Evolutionary conservation across 2,329 filamentous ascomycete species (phyloP).

Genomic region (Aspergillus ibericus): DNA sequence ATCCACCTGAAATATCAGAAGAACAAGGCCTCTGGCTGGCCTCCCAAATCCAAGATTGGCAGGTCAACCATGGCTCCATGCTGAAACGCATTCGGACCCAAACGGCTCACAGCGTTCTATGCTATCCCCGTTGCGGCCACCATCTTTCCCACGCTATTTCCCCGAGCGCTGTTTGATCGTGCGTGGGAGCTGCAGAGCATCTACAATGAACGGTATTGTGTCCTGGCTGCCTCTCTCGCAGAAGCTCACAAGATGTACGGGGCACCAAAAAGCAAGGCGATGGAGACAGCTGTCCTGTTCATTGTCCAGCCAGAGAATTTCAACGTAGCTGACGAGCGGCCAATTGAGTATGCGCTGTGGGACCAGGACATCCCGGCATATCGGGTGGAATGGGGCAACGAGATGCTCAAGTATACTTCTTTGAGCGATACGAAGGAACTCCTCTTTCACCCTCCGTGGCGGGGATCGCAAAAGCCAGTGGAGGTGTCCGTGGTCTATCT

Average conservation of each 20-base stretch:
- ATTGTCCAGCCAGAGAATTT: slow-evolving; percentile 48
- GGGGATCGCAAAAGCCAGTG: slow-evolving; percentile 16
- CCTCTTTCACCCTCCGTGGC: slow-evolving; percentile 35
- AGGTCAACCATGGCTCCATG: slow-evolving; percentile 43
- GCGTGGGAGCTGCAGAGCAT: slow-evolving; percentile 60
- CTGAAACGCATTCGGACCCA: slow-evolving; percentile 35
- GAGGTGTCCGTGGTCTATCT: slow-evolving; percentile 48
- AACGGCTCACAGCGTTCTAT: slow-evolving; percentile 28
- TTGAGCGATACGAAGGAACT: slow-evolving; percentile 35
- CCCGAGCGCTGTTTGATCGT: slow-evolving; percentile 36
- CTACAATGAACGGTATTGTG: slow-evolving; percentile 56
- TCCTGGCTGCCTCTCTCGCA: slow-evolving; percentile 38
- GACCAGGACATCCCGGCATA: slow-evolving; percentile 36
- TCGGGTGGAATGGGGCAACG: slow-evolving; percentile 37
- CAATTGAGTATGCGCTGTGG: slow-evolving; percentile 47
- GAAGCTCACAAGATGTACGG: slow-evolving; percentile 38
- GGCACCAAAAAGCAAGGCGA: slow-evolving; percentile 12
- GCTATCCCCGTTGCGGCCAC: slow-evolving; percentile 35
- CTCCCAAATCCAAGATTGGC: slow-evolving; percentile 43
- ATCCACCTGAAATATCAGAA: slow-evolving; percentile 37
- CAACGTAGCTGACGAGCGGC: slow-evolving; percentile 48
- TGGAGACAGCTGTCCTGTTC: slow-evolving; percentile 41
- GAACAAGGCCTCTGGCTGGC: slow-evolving; percentile 31
- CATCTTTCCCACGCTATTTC: slow-evolving; percentile 39
- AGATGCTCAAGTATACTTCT: slow-evolving; percentile 31